These are phyloP conservation scores for Aegle marmelos DNA, from an alignment of 345 rosid species.

Conservation along the genomic window DNA sequence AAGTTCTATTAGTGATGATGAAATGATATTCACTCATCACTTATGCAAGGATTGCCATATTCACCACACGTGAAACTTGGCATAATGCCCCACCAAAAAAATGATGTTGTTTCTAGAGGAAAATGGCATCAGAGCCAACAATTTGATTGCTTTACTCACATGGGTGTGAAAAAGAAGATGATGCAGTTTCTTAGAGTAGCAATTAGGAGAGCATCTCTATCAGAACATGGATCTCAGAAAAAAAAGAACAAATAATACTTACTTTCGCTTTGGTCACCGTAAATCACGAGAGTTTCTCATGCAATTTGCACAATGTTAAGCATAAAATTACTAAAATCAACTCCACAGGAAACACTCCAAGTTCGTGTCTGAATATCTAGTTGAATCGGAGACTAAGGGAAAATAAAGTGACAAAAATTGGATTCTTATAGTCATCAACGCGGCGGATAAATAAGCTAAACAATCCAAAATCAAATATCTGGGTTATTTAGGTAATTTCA, in stretches of 20 bases:
- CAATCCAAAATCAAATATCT: too few species aligned
- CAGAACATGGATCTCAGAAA: not conserved
- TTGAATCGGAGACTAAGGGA: not conserved
- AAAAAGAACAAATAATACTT: not conserved
- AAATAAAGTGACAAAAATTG: too few species aligned
- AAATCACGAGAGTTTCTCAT: not conserved
- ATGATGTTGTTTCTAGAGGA: conserved; percentile 21
- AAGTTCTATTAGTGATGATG: not conserved
- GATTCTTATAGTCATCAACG: not conserved
- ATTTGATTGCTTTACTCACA: conserved; percentile 20
- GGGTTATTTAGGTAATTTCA: not conserved
- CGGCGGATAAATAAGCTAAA: not conserved
- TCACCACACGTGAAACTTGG: conserved; percentile 27
- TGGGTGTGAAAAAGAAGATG: conserved; percentile 3
- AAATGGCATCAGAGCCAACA: conserved; percentile 6
- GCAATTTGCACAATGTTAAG: not conserved
- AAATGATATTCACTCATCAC: not conserved
- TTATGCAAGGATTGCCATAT: not conserved
- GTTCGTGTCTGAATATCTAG: not conserved
- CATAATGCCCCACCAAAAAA: conserved; percentile 24
- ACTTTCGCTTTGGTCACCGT: not conserved
- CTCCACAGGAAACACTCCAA: not conserved
- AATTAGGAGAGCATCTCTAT: not conserved
- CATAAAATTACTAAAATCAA: not conserved
- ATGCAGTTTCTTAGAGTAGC: conserved; percentile 5